A percentile compares a stretch with the other conserved stretches of the same genome.
These are phyloP conservation scores for Leccinum aurantiacum DNA, from an alignment of 768 basidiomycete species.

Conservation along the genomic window DNA sequence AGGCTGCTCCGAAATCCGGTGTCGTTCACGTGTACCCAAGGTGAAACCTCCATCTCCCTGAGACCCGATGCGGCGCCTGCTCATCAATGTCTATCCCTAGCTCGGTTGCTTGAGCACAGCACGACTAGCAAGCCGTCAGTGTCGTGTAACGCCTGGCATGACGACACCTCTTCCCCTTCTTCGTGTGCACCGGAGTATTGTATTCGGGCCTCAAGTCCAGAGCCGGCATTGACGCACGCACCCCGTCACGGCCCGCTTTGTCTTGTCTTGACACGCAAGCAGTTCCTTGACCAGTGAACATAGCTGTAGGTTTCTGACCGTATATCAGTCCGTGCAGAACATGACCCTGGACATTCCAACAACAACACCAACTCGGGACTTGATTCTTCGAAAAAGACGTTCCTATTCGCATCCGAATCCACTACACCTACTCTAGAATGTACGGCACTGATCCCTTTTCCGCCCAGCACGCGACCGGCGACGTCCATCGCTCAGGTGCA, in stretches of 20 bases:
- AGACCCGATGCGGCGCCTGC: constrained; percentile 2
- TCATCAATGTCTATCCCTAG: neutral
- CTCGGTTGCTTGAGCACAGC: constrained; percentile 9
- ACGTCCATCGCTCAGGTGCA: constrained; percentile 8
- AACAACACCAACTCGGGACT: neutral
- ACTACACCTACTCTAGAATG: constrained; percentile 1
- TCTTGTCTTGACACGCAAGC: neutral
- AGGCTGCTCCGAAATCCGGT: neutral
- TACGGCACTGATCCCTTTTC: constrained; percentile 32
- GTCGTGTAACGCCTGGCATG: neutral
- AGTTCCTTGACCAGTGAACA: neutral
- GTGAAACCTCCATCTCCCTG: constrained; percentile 5
- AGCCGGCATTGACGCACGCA: neutral
- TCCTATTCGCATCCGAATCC: neutral
- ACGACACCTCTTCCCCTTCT: neutral
- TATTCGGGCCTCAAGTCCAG: neutral
- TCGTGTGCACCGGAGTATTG: neutral
- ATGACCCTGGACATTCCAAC: neutral
- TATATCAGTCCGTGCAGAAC: neutral
- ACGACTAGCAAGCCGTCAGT: neutral
- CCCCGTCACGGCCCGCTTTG: neutral
- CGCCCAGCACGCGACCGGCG: constrained; percentile 25
- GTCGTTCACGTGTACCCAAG: neutral
- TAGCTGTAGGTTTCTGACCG: neutral
- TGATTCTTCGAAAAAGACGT: too few relatives aligned